Evolutionary conservation across 148 eudicot species (phyloP), one percentile per base, ranked within the genome.

Genomic region (Camellia sinensis): DNA sequence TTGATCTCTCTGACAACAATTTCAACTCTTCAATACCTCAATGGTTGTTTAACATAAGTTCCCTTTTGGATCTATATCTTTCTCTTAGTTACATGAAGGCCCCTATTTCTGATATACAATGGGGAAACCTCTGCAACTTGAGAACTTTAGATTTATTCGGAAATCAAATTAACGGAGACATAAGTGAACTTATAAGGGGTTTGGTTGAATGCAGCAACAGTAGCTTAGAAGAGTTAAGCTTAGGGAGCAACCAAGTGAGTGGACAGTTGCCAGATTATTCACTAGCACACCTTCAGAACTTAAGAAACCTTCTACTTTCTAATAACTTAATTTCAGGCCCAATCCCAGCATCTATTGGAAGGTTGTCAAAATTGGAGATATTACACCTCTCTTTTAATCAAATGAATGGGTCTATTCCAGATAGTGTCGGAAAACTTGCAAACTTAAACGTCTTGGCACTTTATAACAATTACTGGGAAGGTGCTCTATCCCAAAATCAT

Each of bases 401-500:
- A 76, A 63, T 64, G 79, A 76, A 76, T 17, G 79, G 70, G 7
- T 76, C 79, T 5, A 76, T 76, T n/a, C 79, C 79, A 15, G 71
- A 76, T 60, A 76, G 79, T 46, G 4, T 76, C 11, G 79, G 71
- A 46, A 76, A 60, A 44, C 67, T 76, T 18, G 10, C 43, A 0
- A 19, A 48, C n/a, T 54, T 76, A 14, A 18, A 22, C 7, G 29
- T 19, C 3, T 77, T 77, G 72, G 44, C 48, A 46, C 67, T 77
- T 17, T 6, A 64, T 3, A 2, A 50, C 0, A 77, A 77, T 77
- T 65, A 45, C 2, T 77, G 80, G 80, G 57, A 77, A 48, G 80
- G 80, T 22, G 62, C 43, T 8, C 1, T 77, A 8, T 50, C 71
- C 9, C 71, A 50, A 12, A 64, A 48, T 50, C 62, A 64, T n/a